Percentiles rank a stretch among this genome's conserved stretches.
Conservation (phyloP, 495 filamentous ascomycete species). For the Penicillium salamii region DNA sequence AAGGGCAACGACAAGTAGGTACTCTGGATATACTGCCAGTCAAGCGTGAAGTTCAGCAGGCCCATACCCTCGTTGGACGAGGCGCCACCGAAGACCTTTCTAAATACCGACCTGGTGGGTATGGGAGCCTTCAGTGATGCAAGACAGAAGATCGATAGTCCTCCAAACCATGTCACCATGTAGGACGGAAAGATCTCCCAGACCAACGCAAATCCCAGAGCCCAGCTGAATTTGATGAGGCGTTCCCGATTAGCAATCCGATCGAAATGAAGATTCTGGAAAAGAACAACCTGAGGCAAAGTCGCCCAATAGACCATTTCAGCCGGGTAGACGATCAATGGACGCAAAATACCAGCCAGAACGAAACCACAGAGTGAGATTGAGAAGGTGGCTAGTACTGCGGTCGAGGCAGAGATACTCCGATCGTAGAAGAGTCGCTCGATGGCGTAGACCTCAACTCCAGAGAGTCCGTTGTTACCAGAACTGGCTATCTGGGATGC, state of each 20-base stretch:
- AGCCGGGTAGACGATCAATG: conserved; percentile 19
- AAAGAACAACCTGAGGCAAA: conserved; percentile 15
- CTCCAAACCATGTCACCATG: conserved; percentile 45
- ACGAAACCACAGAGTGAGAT: conserved; percentile 32
- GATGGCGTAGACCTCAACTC: conserved; percentile 14
- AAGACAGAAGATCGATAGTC: conserved; percentile 51
- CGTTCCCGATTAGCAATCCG: conserved; percentile 8
- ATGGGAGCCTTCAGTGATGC: conserved; percentile 39
- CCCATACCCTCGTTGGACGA: conserved; percentile 44
- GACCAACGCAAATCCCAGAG: conserved; percentile 13
- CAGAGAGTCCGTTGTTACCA: conserved; percentile 15
- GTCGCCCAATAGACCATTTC: conserved; percentile 22
- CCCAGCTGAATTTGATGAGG: conserved; percentile 16
- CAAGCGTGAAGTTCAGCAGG: conserved; percentile 40
- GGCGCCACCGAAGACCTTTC: conserved; percentile 46
- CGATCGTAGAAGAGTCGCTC: conserved; percentile 13
- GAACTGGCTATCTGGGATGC: conserved; percentile 17
- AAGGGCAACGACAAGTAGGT: conserved; percentile 15
- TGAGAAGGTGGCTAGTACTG: conserved; percentile 12
- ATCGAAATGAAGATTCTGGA: conserved; percentile 19
- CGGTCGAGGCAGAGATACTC: conserved; percentile 6
- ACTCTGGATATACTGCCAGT: conserved; percentile 50
- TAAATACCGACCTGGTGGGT: conserved; percentile 18
- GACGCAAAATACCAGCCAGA: conserved; percentile 15
- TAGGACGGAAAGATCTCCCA: conserved; percentile 53